These are phyloP conservation scores for Ceratobasidium sp. DNA, from an alignment of 1,284 basidiomycete genomes.

Conservation along the genomic window DNA sequence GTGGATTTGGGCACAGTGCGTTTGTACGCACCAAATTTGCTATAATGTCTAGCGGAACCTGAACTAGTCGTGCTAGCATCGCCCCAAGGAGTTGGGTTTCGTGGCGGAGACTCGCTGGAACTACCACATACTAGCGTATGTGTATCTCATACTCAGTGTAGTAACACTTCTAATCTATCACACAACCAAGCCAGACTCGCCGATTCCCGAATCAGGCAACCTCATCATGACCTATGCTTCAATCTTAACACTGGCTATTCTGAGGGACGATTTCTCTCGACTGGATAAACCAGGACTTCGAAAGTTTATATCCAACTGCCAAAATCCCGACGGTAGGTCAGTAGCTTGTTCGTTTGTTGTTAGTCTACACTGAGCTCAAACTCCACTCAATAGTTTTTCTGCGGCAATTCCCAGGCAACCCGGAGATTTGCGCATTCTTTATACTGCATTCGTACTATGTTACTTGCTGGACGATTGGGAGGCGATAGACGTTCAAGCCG, in stretches of 20 bases:
- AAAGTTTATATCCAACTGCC: constrained; percentile 71
- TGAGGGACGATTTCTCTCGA: constrained; percentile 77
- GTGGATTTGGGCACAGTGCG: constrained; percentile 90
- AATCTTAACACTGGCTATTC: constrained; percentile 76
- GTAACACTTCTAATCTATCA: constrained; percentile 7
- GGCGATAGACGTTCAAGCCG: constrained; percentile 67
- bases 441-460: constrained; percentile 86
- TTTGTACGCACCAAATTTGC: constrained; percentile 48
- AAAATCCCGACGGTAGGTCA: constrained; percentile 82
- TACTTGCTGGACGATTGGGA: constrained; percentile 80
- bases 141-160: neutral
- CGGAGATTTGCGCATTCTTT: constrained; percentile 83
- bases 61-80: constrained; percentile 53
- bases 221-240: constrained; percentile 95
- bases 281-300: constrained; percentile 71
- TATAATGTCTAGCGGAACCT: constrained; percentile 25
- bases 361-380: constrained; percentile 41
- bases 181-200: constrained; percentile 27
- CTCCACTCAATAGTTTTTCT: constrained; percentile 66
- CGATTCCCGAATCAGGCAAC: constrained; percentile 69
- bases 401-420: constrained; percentile 65
- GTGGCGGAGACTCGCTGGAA: constrained; percentile 74
- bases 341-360: neutral
- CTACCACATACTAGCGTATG: constrained; percentile 42
- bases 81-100: constrained; percentile 72